Conservation (phyloP, 2,329 filamentous ascomycete genomes). For the Aspergillus aculeatinus region DNA sequence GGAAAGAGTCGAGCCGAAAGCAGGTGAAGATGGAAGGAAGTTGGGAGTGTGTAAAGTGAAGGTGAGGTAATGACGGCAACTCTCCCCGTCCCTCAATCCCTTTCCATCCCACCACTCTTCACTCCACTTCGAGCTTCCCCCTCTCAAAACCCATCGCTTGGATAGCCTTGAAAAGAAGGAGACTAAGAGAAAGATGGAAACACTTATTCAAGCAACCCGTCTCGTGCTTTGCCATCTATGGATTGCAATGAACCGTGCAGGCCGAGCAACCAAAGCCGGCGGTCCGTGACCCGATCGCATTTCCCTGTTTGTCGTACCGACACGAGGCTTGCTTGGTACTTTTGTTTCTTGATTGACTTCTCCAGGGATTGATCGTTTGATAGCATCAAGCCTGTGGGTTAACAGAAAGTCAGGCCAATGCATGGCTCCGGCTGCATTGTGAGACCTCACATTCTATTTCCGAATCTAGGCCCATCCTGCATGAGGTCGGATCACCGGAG, state of each 20-base stretch:
- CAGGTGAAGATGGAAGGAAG: slow-evolving; percentile 7
- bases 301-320: slow-evolving; percentile 4
- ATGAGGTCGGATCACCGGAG: neutral
- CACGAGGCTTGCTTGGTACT: slow-evolving; percentile 9
- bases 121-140: neutral
- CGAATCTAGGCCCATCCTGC: neutral
- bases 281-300: slow-evolving; percentile 6
- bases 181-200: neutral
- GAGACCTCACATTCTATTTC: slow-evolving; percentile 6
- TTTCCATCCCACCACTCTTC: neutral
- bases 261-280: neutral
- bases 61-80: slow-evolving; percentile 4
- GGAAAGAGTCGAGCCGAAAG: slow-evolving; percentile 1
- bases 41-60: neutral
- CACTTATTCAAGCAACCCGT: neutral
- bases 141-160: neutral
- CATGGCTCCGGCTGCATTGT: neutral
- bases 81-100: neutral
- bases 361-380: neutral
- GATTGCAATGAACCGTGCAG: neutral
- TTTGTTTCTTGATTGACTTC: neutral
- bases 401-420: neutral
- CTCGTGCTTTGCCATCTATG: neutral
- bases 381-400: neutral
- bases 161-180: neutral